Conservation (phyloP, 164 flowering plant species). For the Aristolochia fimbriata region DNA sequence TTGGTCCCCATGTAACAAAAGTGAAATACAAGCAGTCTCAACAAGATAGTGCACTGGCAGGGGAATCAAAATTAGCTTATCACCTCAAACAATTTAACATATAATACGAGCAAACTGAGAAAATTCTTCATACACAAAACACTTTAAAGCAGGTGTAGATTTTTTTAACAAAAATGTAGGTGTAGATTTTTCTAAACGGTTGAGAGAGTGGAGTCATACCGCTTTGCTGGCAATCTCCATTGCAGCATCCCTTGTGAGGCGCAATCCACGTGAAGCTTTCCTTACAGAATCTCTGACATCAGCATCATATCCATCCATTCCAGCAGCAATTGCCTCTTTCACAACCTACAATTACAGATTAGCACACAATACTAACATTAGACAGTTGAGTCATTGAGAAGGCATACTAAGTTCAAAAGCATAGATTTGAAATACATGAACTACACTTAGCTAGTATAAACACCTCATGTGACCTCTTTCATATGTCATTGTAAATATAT, state of each 20-base stretch:
- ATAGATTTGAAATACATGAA: neutral
- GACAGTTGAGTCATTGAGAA: too few relatives aligned
- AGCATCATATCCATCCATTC: slow-evolving; percentile 82
- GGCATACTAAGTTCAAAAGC: neutral
- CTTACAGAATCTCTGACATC: slow-evolving; percentile 54
- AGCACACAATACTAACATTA: neutral
- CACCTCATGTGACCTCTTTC: neutral
- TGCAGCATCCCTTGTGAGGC: slow-evolving; percentile 77
- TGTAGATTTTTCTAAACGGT: too few relatives aligned
- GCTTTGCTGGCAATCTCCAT: slow-evolving; percentile 91
- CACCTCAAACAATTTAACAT: too few relatives aligned
- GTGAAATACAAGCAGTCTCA: too few relatives aligned
- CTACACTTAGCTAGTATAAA: neutral
- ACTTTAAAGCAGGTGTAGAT: too few relatives aligned
- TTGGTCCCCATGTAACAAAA: neutral
- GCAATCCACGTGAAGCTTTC: slow-evolving; percentile 88
- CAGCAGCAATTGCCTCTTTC: slow-evolving; percentile 69
- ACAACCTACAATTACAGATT: slow-evolving; percentile 46
- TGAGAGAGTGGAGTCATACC: slow-evolving; percentile 38
- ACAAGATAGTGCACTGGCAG: too few relatives aligned
- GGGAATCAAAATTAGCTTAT: too few relatives aligned
- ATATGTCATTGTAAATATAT: neutral
- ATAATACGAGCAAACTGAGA: too few relatives aligned
- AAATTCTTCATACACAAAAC: too few relatives aligned
- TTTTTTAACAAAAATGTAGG: too few relatives aligned